A percentile compares a stretch with the other conserved stretches of the same genome.
These are phyloP conservation scores for Aphanocladium album DNA, from an alignment of 2,329 filamentous ascomycete species.

Conservation along the genomic window DNA sequence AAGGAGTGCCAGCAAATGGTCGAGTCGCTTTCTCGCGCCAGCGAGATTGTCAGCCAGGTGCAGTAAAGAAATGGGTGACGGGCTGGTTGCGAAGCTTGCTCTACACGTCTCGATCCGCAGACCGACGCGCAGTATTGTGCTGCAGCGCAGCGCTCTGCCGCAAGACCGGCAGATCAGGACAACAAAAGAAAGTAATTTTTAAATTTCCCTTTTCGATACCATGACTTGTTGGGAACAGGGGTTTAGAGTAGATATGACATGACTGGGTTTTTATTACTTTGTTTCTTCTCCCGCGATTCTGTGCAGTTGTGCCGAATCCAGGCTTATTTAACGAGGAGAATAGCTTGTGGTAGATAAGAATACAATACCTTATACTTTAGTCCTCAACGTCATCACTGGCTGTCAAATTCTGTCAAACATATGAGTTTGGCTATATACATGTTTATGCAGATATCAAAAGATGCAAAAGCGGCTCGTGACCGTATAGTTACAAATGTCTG, in stretches of 20 bases:
- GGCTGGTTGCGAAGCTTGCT: neutral
- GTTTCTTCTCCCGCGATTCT: neutral
- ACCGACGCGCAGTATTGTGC: neutral
- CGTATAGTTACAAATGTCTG: neutral
- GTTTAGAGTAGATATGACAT: conserved; percentile 29
- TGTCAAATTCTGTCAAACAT: neutral
- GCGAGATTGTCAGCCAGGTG: conserved; percentile 88
- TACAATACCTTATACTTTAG: neutral
- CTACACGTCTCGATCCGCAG: neutral
- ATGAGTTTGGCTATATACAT: neutral
- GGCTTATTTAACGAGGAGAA: neutral
- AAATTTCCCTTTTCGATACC: conserved; percentile 33
- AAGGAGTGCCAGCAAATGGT: conserved; percentile 99
- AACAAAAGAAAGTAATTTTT: conserved; percentile 11
- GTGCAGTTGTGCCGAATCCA: neutral
- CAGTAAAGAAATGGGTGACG: conserved; percentile 39
- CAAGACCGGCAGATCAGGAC: neutral
- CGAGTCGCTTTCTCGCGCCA: conserved; percentile 81
- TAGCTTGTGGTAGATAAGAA: neutral
- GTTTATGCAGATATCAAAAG: neutral
- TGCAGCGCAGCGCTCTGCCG: neutral
- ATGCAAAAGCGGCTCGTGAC: neutral
- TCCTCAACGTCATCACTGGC: too few species aligned
- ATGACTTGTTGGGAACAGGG: conserved; percentile 24
- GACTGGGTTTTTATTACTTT: neutral